Evolutionary conservation across 305 asterid species (phyloP).

Genomic region (Rubia occidens): DNA sequence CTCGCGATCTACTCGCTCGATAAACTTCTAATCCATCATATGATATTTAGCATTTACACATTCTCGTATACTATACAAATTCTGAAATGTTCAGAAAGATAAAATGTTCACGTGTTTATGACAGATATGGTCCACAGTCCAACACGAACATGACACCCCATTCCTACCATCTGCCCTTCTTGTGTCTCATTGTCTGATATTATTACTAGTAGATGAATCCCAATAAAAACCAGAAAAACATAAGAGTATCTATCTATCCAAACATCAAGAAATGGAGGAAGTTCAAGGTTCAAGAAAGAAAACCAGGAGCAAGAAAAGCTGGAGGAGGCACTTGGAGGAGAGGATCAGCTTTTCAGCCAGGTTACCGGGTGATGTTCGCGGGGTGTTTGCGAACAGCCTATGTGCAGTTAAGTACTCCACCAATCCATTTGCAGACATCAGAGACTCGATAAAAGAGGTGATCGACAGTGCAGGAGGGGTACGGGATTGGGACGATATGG

Average conservation of each 20-base stretch:
- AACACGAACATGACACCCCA: slow-evolving; percentile 12
- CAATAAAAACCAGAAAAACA: not conserved
- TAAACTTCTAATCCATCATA: not conserved
- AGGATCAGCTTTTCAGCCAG: slow-evolving; percentile 49
- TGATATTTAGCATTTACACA: not conserved
- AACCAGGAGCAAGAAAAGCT: not conserved
- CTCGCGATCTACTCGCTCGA: no score
- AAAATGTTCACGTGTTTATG: no score
- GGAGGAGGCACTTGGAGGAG: not conserved
- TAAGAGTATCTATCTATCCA: not conserved
- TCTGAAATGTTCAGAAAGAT: not conserved
- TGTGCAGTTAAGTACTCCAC: slow-evolving; percentile 55
- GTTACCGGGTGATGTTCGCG: slow-evolving; percentile 39
- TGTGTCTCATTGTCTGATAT: not conserved
- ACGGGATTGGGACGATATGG: slow-evolving; percentile 52
- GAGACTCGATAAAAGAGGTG: slow-evolving; percentile 44
- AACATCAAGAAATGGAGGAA: slow-evolving; percentile 5
- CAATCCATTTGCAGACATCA: slow-evolving; percentile 46
- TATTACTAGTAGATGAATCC: not conserved
- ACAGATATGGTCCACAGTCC: slow-evolving; percentile 11
- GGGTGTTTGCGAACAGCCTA: slow-evolving; percentile 34
- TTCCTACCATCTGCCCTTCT: slow-evolving; percentile 7
- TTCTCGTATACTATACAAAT: not conserved
- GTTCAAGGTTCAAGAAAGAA: not conserved
- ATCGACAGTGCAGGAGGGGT: slow-evolving; percentile 40